Evolutionary conservation across 306 rosid genomes (phyloP).

Genomic region (Alnus rubra): DNA sequence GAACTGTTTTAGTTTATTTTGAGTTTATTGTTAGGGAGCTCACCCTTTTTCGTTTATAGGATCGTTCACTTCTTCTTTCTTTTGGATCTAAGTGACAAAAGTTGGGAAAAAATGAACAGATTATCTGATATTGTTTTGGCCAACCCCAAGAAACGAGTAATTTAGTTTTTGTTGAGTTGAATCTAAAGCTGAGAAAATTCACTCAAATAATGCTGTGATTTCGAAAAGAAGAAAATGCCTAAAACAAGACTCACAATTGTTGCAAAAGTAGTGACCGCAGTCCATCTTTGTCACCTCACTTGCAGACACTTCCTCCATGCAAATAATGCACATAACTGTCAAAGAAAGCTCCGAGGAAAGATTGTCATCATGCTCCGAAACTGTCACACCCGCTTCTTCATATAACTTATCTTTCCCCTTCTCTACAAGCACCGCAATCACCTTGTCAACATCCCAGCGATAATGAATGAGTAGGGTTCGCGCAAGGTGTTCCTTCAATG

Average conservation of each 20-base stretch:
- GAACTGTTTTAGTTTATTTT: no score
- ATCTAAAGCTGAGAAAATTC: not conserved
- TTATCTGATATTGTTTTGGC: not conserved
- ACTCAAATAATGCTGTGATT: not conserved
- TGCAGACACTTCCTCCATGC: conserved; percentile 33
- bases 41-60: no score
- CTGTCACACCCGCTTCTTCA: conserved; percentile 40
- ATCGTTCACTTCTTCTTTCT: no score
- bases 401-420: conserved; percentile 33
- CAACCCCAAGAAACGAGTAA: not conserved
- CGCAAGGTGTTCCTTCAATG: conserved; percentile 39
- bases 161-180: not conserved
- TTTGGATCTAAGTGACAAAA: no score
- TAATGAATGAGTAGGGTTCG: conserved; percentile 46
- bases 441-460: conserved; percentile 45
- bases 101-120: not conserved
- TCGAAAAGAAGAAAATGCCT: not conserved
- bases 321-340: conserved; percentile 27
- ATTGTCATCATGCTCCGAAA: conserved; percentile 6
- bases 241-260: conserved; percentile 28
- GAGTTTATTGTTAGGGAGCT: no score
- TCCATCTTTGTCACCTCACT: conserved; percentile 30
- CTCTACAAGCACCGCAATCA: conserved; percentile 36
- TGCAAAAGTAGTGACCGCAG: conserved; percentile 42
- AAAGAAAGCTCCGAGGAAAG: not conserved